Base-by-base conservation (phyloP, 1,139 yeast species). In the Saccharomyces hybrid region DNA sequence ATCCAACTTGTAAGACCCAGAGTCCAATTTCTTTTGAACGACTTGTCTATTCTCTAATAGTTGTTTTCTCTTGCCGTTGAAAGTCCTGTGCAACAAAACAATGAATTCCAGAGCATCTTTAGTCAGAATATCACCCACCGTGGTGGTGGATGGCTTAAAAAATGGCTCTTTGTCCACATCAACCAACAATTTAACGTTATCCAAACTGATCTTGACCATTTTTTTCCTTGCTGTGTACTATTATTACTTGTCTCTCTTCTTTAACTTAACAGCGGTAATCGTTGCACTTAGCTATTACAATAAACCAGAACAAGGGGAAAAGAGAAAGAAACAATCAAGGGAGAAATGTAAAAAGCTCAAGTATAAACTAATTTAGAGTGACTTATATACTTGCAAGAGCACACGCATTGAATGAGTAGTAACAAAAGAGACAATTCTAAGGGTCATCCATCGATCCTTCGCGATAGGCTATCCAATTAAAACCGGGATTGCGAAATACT, bases 41-140 rank as follows among this genome's bases (percentile, higher is more conserved):
- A 67, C 68, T 65, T 79, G 79, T 76, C 95, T 81, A 72, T 81
- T 81, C 49, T 75, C 76, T 61, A 86, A 75, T 61, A 86, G 73
- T 61, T 78, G 73, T 62, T 78, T 75, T 71, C 93, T 81, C 56
- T 74, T 80, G 16, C 67, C 72, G 66, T 85, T 82, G 76, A 86
- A 86, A 48, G 86, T 78, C 69, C 88, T 81, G 71, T 86, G 93
- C 61, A 86, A 76, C 48, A 86, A 73, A 38, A 86, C 88, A 56
- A 86, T 80, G 60, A 86, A 83, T 54, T 81, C 85, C 59, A 86
- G 73, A 3, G 91, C 90, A 55, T 83, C 88, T 55, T 71, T 70
- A 9, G 80, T 76, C 46, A 79, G 60, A 52, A 78, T 73, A 59
- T 75, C 78, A 19, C 71, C 68, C 25, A 77, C 76, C 1, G 81